phyloP scores from a whole-genome alignment of 129 eudicot species.

The Tagetes erecta region DNA sequence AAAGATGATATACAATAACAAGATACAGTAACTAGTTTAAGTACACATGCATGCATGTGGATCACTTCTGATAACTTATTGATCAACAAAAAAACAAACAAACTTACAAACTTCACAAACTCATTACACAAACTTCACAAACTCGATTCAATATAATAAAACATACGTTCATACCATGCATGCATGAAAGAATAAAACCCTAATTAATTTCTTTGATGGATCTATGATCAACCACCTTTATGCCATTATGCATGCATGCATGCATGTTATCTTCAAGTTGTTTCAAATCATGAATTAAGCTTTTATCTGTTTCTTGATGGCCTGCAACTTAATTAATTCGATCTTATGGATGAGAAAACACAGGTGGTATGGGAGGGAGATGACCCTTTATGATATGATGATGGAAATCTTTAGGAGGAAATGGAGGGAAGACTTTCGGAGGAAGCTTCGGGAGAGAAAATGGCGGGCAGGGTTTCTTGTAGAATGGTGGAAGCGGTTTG shows the following conservation, averaged over 20 bases:
- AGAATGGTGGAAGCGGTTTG: slow-evolving; percentile 39
- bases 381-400: slow-evolving; percentile 38
- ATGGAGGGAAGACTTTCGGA: slow-evolving; percentile 15
- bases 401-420: slow-evolving; percentile 42
- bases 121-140: slow-evolving; percentile 16
- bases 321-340: neutral
- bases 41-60: neutral
- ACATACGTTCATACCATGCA: slow-evolving; percentile 8
- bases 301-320: slow-evolving; percentile 13
- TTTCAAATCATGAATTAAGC: slow-evolving; percentile 25
- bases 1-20: neutral
- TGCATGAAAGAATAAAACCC: neutral
- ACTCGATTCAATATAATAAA: neutral
- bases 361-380: slow-evolving; percentile 44
- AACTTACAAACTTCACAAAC: slow-evolving; percentile 29
- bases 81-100: neutral
- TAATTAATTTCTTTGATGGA: neutral
- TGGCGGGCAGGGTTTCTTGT: slow-evolving; percentile 47
- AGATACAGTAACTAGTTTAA: neutral
- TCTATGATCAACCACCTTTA: neutral
- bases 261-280: slow-evolving; percentile 11
- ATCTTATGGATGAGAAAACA: slow-evolving; percentile 33
- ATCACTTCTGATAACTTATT: neutral
- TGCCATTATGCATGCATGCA: slow-evolving; percentile 14
- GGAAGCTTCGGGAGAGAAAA: slow-evolving; percentile 39